Evolutionary conservation across 1,139 yeast genomes (phyloP).

Genomic region (Zygosaccharomyces pseudobailii): DNA sequence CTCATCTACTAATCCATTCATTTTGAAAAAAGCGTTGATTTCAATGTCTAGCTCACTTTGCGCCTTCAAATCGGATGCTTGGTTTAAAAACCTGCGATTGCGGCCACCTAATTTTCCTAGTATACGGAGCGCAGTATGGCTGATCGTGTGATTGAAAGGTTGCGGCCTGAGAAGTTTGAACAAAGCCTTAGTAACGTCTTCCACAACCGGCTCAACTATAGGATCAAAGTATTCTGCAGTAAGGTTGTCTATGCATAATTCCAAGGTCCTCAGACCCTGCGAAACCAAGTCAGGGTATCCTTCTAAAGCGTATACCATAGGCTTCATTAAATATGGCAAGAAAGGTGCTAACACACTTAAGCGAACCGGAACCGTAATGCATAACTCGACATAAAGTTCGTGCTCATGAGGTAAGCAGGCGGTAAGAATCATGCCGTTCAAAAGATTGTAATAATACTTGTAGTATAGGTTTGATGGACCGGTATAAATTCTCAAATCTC

Average conservation of each 20-base stretch:
- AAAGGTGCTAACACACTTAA: slow-evolving; percentile 92
- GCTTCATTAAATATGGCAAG: slow-evolving; percentile 79
- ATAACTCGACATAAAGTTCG: slow-evolving; percentile 88
- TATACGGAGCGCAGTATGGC: slow-evolving; percentile 90
- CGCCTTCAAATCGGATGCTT: slow-evolving; percentile 60
- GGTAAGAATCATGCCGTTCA: slow-evolving; percentile 75
- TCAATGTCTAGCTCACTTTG: slow-evolving; percentile 62
- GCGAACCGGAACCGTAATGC: slow-evolving; percentile 93
- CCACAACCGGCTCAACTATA: slow-evolving; percentile 89
- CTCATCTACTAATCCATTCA: slow-evolving; percentile 60
- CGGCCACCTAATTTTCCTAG: slow-evolving; percentile 96
- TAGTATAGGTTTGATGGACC: slow-evolving; percentile 85
- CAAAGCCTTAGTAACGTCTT: slow-evolving; percentile 86
- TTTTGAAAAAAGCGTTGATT: slow-evolving; percentile 59
- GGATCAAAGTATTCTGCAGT: slow-evolving; percentile 98
- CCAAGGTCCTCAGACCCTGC: slow-evolving; percentile 91
- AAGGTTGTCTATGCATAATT: slow-evolving; percentile 91
- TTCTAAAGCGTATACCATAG: slow-evolving; percentile 83
- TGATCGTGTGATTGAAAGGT: slow-evolving; percentile 85
- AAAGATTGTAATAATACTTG: slow-evolving; percentile 81
- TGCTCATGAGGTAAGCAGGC: slow-evolving; percentile 87
- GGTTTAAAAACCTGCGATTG: slow-evolving; percentile 76
- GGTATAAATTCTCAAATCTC: slow-evolving; percentile 82
- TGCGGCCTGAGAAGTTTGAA: slow-evolving; percentile 90
- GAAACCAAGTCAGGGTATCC: slow-evolving; percentile 89